phyloP scores from a whole-genome alignment of 495 filamentous ascomycete species.

The Mycothermus thermophilus region DNA sequence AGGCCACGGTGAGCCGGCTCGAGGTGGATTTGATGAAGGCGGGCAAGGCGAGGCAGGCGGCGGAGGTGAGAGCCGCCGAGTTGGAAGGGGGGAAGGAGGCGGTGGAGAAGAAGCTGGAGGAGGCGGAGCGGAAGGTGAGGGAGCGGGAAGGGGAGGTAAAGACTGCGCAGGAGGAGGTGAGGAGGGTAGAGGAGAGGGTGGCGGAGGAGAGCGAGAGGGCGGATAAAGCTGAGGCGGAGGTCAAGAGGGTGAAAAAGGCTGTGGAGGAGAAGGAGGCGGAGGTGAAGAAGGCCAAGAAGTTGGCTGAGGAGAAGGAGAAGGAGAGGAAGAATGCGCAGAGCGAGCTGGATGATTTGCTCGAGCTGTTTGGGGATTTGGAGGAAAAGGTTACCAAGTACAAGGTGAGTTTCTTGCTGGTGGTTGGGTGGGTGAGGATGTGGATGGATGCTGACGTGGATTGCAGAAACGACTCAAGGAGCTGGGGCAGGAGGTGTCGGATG shows the following conservation, averaged over 20 bases:
- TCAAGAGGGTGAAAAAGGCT: constrained; percentile 5
- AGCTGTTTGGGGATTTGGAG: constrained; percentile 82
- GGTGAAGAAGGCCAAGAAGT: constrained; percentile 20
- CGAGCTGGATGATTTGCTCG: constrained; percentile 72
- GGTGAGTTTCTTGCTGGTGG: constrained; percentile 35
- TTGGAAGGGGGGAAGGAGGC: constrained; percentile 4
- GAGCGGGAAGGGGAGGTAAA: not conserved
- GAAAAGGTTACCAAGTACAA: constrained; percentile 71
- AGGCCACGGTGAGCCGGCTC: constrained; percentile 42
- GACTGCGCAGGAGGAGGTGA: constrained; percentile 2
- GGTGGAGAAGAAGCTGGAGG: constrained; percentile 2
- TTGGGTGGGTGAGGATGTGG: not conserved
- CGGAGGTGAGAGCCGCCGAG: constrained; percentile 12
- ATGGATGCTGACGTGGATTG: constrained; percentile 15
- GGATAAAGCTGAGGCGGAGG: constrained; percentile 3
- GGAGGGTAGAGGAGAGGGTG: constrained; percentile 7
- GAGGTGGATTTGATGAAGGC: constrained; percentile 49
- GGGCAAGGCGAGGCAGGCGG: constrained; percentile 33
- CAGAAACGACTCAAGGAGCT: constrained; percentile 59
- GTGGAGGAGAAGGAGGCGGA: constrained; percentile 16
- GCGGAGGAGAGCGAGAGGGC: constrained; percentile 5
- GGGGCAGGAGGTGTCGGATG: constrained; percentile 64
- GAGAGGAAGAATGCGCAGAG: constrained; percentile 48
- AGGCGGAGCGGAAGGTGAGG: constrained; percentile 1
- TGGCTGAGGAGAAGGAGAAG: constrained; percentile 44